phyloP scores from a whole-genome alignment of 2,329 filamentous ascomycete species.

The Colletotrichum gigasporum region DNA sequence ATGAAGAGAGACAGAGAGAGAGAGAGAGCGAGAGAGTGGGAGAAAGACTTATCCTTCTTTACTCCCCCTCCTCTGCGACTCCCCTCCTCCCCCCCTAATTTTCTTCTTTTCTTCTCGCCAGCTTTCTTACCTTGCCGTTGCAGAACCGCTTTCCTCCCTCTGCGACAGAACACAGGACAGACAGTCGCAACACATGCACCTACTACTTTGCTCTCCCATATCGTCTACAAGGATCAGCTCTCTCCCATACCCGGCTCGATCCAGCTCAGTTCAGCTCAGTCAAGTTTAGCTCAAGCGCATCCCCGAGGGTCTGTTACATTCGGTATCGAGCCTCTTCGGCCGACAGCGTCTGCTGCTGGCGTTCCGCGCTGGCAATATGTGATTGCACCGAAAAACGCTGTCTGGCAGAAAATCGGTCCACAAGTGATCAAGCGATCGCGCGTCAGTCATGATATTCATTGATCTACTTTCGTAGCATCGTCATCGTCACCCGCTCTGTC shows the following conservation, averaged over 20 bases:
- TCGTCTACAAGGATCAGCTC: too few species aligned
- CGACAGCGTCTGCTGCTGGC: neutral
- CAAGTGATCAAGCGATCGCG: conserved; percentile 19
- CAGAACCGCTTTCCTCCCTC: neutral
- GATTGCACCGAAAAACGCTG: neutral
- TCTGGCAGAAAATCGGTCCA: neutral
- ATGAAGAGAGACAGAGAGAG: neutral
- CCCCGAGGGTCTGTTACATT: too few species aligned
- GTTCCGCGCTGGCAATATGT: too few species aligned
- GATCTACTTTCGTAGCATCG: conserved; percentile 27
- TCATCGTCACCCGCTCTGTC: conserved; percentile 12
- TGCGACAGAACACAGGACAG: too few species aligned
- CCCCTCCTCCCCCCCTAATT: neutral
- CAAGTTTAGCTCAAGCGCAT: too few species aligned
- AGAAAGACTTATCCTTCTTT: conserved; percentile 4
- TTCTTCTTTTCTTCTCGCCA: neutral
- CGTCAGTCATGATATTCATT: conserved; percentile 31
- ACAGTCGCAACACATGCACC: too few species aligned
- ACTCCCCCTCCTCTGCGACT: too few species aligned
- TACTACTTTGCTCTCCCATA: too few species aligned
- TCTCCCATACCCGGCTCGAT: too few species aligned
- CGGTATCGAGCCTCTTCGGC: too few species aligned
- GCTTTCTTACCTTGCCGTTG: neutral
- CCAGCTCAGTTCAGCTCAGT: too few species aligned
- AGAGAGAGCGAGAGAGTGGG: neutral